A percentile compares a stretch with the other conserved stretches of the same genome.
Evolutionary conservation across 202 grass and related monocot species (phyloP).

Genomic region (Eragrostis tef): DNA sequence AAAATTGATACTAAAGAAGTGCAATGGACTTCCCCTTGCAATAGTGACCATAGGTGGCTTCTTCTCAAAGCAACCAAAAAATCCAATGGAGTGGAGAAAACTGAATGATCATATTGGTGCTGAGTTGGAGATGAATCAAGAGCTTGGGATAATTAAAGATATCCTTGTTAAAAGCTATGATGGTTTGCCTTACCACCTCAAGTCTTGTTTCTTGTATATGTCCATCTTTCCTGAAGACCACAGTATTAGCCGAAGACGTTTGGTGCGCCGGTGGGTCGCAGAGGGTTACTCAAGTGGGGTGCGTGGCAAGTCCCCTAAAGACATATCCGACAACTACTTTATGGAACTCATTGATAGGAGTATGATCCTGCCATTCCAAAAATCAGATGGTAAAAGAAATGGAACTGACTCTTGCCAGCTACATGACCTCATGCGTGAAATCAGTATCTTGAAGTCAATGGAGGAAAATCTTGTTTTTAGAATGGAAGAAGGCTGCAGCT

Average conservation of each 20-base stretch:
- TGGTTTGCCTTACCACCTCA: constrained; percentile 39
- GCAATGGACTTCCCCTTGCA: constrained; percentile 24
- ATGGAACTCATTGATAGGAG: constrained; percentile 28
- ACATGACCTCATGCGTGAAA: background rate
- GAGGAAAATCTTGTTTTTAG: background rate
- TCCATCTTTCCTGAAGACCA: constrained; percentile 27
- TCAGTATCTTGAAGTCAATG: background rate
- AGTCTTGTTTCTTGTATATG: constrained; percentile 44
- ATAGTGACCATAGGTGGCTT: constrained; percentile 12
- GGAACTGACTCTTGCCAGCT: background rate
- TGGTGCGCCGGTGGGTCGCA: constrained; percentile 37
- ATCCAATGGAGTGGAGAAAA: background rate
- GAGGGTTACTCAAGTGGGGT: constrained; percentile 32
- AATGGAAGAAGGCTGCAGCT: background rate
- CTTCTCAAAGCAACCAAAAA: background rate
- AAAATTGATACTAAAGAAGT: constrained; percentile 2
- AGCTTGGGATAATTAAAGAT: background rate
- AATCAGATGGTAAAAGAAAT: background rate
- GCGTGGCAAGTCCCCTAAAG: background rate
- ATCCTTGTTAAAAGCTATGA: constrained; percentile 22
- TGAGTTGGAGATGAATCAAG: background rate
- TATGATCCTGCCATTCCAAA: constrained; percentile 8
- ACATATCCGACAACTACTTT: background rate
- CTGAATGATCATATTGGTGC: background rate
- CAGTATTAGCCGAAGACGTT: background rate